These are phyloP conservation scores for Ustilago tritici DNA, from an alignment of 1,284 basidiomycete species.

Conservation along the genomic window DNA sequence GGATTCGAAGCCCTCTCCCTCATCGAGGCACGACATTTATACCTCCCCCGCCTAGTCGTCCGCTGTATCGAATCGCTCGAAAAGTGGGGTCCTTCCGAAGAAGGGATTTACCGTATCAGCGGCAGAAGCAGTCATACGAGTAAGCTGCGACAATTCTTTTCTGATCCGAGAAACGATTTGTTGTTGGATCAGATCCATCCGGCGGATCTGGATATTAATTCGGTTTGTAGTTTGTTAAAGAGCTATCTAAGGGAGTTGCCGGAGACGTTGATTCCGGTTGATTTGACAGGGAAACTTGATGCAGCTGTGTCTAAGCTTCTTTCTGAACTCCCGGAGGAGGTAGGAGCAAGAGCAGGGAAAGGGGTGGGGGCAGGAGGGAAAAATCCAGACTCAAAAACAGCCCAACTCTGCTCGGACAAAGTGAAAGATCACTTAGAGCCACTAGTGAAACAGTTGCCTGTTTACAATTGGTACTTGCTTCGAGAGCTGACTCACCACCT, in stretches of 20 bases:
- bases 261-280: constrained; percentile 47
- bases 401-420: constrained; percentile 7
- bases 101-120: constrained; percentile 66
- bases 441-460: constrained; percentile 46
- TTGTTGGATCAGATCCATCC: constrained; percentile 57
- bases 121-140: constrained; percentile 64
- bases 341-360: not conserved
- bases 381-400: constrained; percentile 16
- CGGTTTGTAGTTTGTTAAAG: constrained; percentile 67
- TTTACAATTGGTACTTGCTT: constrained; percentile 65
- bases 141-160: constrained; percentile 55
- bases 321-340: constrained; percentile 3
- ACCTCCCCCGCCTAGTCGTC: constrained; percentile 59
- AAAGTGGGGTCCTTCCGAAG: constrained; percentile 61
- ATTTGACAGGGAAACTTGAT: constrained; percentile 37
- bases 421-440: constrained; percentile 29
- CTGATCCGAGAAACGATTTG: constrained; percentile 52
- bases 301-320: constrained; percentile 19
- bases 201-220: constrained; percentile 66
- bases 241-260: constrained; percentile 65
- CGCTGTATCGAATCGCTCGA: constrained; percentile 66
- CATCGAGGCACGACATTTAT: constrained; percentile 49
- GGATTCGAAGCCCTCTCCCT: constrained; percentile 26
- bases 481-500: constrained; percentile 63
- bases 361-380: constrained; percentile 6